Evolutionary conservation across 2,329 filamentous ascomycete species (phyloP).

Genomic region (Pseudogymnoascus sp.): DNA sequence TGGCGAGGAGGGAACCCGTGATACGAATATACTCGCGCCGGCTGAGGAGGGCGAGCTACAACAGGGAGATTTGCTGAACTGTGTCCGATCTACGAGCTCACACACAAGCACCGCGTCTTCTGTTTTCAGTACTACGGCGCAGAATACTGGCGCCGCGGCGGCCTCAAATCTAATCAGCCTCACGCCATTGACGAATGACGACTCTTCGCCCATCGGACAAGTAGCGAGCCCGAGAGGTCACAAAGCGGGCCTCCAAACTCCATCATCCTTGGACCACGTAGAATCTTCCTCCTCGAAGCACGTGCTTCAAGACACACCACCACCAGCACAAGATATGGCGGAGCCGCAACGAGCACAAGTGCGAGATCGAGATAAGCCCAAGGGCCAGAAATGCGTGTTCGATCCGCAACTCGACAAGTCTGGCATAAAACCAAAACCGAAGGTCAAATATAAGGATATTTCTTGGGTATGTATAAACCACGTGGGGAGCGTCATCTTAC

Average conservation of each 20-base stretch:
- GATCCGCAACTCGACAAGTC: conserved; percentile 40
- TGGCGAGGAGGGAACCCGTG: conserved; percentile 16
- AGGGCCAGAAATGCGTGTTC: conserved; percentile 53
- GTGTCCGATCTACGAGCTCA: conserved; percentile 64
- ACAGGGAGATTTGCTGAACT: conserved; percentile 60
- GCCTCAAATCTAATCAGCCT: conserved; percentile 37
- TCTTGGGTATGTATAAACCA: conserved; percentile 52
- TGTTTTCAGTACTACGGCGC: conserved; percentile 47
- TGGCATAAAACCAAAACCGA: conserved; percentile 47
- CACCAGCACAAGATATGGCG: conserved; percentile 2
- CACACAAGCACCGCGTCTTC: conserved; percentile 64
- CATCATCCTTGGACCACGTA: conserved; percentile 26
- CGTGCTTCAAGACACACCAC: conserved; percentile 1
- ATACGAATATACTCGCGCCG: conserved; percentile 17
- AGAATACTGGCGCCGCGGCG: conserved; percentile 22
- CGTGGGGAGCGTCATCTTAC: conserved; percentile 54
- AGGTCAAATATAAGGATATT: conserved; percentile 56
- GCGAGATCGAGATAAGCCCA: conserved; percentile 47
- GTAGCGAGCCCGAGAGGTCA: conserved; percentile 42
- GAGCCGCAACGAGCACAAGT: conserved; percentile 34
- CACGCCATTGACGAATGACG: conserved; percentile 58
- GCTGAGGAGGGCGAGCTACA: conserved; percentile 50
- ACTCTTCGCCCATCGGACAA: conserved; percentile 55
- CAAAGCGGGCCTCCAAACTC: conserved; percentile 28
- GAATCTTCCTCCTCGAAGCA: conserved; percentile 8